A percentile compares a stretch with the other conserved stretches of the same genome.
Evolutionary conservation across 768 basidiomycete genomes (phyloP).

Genomic region (Holtermanniella nyarrowii): DNA sequence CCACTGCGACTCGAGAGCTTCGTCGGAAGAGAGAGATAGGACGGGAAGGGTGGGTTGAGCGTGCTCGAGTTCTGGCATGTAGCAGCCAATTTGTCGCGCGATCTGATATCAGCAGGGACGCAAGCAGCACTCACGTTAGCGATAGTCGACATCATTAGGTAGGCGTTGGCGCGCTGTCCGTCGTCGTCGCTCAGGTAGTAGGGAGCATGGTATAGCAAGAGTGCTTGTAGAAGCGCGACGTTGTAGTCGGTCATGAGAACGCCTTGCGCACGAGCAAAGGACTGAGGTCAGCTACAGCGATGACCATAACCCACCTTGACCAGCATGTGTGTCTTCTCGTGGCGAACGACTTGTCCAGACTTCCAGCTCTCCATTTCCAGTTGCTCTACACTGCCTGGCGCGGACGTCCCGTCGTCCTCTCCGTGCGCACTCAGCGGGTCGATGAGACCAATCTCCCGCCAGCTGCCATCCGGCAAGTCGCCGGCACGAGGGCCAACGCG

Average conservation of each 20-base stretch:
- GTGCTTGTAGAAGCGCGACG: slow-evolving; percentile 29
- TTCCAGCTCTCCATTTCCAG: slow-evolving; percentile 24
- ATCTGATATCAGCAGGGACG: slow-evolving; percentile 19
- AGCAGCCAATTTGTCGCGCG: slow-evolving; percentile 39
- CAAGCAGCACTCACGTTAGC: slow-evolving; percentile 24
- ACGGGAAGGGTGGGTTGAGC: slow-evolving; percentile 12
- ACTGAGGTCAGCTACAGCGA: slow-evolving; percentile 12
- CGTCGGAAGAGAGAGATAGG: slow-evolving; percentile 27
- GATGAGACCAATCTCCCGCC: slow-evolving; percentile 3
- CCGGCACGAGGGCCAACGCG: slow-evolving; percentile 3
- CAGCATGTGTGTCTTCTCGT: slow-evolving; percentile 42
- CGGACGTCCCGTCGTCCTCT: no score
- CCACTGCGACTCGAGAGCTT: slow-evolving; percentile 37
- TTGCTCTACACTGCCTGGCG: slow-evolving; percentile 1
- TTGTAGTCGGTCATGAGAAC: slow-evolving; percentile 40
- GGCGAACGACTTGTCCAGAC: slow-evolving; percentile 25
- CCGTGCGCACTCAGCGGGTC: no score
- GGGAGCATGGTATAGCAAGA: slow-evolving; percentile 35
- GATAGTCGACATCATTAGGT: slow-evolving; percentile 37
- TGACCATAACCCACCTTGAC: slow-evolving; percentile 25
- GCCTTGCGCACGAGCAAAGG: slow-evolving; percentile 37
- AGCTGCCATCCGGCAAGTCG: neutral
- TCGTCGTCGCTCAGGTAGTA: slow-evolving; percentile 29
- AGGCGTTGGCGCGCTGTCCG: slow-evolving; percentile 27
- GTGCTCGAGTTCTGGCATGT: slow-evolving; percentile 36